Base-by-base conservation (phyloP, 78 protist species). In the Monosiga brevicollis region DNA sequence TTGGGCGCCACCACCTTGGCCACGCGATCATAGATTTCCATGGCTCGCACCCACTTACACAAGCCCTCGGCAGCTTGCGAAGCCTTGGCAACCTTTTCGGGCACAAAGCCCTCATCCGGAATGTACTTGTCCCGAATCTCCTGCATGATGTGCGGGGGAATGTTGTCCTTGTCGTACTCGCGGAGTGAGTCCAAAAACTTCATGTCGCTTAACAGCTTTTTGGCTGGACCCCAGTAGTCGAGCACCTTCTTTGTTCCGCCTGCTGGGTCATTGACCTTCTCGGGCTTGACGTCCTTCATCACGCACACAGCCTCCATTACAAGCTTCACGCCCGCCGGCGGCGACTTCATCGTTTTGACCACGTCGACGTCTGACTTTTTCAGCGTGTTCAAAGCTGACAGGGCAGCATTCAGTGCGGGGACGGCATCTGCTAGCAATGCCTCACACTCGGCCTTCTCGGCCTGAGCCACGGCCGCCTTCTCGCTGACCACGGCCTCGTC, bases 41-140 rank as follows among this genome's bases (percentile, higher is more conserved):
- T 89, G 55, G 96, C 94, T 15, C 78, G 87, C 26, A 82, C 89
- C 96, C 96, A 95, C 79, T 41, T 37, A 78, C 95, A 91, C 78
- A 95, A 79, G 43, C 91, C 81, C 49, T 73, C 84, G 78, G 93
- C 89, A 35, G 98, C 94, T 79, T 73, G 42, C 78, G 80, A 78
- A 81, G 43, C 85, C 6, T 83, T 82, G 70, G 78, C 82, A 71
- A 84, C 84, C 54, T 0, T 29, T 41, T 43, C 88, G 0, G 92
- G 90, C 32, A 1, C 10, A 79, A 90, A 94, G 0, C 72, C 88
- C 23, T 41, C 75, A 78, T 86, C 41, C 35, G 15, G n/a, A 39
- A 83, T 38, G 90, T 88, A 91, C 32, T 75, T 78, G 20, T 32
- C 42, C 6, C 70, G 83, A 26, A 90, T 76, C 55, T 41, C 35